Base-by-base conservation (phyloP, 2,329 filamentous ascomycete genomes). In the Neophaeococcomyces aloes region DNA sequence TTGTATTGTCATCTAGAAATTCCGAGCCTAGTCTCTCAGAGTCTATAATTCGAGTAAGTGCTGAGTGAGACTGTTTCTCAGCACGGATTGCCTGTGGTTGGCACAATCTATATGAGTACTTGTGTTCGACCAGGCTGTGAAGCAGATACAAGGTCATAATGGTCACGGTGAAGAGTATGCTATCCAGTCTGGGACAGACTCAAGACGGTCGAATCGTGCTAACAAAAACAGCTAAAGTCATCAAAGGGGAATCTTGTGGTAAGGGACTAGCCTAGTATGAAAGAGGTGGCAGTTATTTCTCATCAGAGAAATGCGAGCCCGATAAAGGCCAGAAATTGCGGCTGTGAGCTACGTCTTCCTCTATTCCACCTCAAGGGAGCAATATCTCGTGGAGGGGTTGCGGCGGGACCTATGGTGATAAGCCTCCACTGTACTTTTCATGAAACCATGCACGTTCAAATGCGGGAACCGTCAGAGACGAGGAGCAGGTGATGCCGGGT, bases 321-420 rank as follows among this genome's bases (percentile, higher is more conserved):
- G 31, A n/a, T 11, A 21, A 31, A 17, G 29, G 18, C 29, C 38
- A 19, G 31, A 38, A 37, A 33, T 5, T 41, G 38, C 38, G 17
- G 38, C 38, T 31, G 38, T 29, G 19, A 32, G 31, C 13, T 23
- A n/a, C 17, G 21, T 32, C 31, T 23, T 11, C 14, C 23, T 29
- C 23, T 29, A 29, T 30, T 30, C 25, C 23, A n/a, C n/a, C n/a
- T n/a, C 17, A 29, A 39, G 37, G 31, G 3, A 21, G 15, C 15
- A 33, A 32, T 33, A 18, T 18, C 23, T 23, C 29, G 32, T 14
- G 25, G 38, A 33, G 29, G 38, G 38, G 38, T 33, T 29, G 15
- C 23, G 33, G 15, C 15, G 15, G 10, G 25, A 4, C 7, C 17
- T 23, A 23, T n/a, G n/a, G 13, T 6, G 17, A 19, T n/a, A 25